phyloP scores from a whole-genome alignment of 306 rosid genomes.

The Pachyrhizus erosus region DNA sequence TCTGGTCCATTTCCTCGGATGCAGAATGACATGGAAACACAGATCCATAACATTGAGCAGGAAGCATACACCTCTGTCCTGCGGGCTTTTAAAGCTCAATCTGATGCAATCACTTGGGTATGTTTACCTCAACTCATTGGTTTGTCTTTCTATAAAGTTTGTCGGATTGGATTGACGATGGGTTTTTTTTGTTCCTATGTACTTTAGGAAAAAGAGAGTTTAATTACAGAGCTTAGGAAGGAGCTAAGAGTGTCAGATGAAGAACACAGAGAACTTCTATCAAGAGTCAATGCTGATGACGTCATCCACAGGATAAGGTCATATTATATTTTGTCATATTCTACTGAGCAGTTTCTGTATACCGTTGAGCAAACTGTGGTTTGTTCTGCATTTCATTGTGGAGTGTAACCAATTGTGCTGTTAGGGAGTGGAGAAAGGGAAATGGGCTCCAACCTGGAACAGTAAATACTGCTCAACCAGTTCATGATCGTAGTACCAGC shows the following conservation, averaged over 20 bases:
- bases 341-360: constrained; percentile 36
- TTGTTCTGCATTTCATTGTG: constrained; percentile 39
- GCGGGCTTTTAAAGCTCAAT: constrained; percentile 89
- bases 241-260: constrained; percentile 92
- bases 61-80: constrained; percentile 87
- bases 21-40: constrained; percentile 73
- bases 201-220: constrained; percentile 80
- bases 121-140: background rate
- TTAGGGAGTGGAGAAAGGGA: constrained; percentile 86
- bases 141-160: constrained; percentile 12
- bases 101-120: constrained; percentile 82
- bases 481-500: constrained; percentile 66
- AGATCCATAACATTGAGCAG: constrained; percentile 82
- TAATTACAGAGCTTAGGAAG: constrained; percentile 91
- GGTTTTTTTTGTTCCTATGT: background rate
- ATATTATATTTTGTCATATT: constrained; percentile 36
- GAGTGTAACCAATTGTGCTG: constrained; percentile 42
- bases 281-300: constrained; percentile 81
- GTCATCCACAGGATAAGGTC: constrained; percentile 79
- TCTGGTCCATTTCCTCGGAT: constrained; percentile 58
- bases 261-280: constrained; percentile 83
- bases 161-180: background rate
- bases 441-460: constrained; percentile 70
- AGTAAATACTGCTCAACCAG: constrained; percentile 55
- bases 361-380: constrained; percentile 37